Conservation (phyloP, 495 filamentous ascomycete genomes). For the Penicillium coprophilum region DNA sequence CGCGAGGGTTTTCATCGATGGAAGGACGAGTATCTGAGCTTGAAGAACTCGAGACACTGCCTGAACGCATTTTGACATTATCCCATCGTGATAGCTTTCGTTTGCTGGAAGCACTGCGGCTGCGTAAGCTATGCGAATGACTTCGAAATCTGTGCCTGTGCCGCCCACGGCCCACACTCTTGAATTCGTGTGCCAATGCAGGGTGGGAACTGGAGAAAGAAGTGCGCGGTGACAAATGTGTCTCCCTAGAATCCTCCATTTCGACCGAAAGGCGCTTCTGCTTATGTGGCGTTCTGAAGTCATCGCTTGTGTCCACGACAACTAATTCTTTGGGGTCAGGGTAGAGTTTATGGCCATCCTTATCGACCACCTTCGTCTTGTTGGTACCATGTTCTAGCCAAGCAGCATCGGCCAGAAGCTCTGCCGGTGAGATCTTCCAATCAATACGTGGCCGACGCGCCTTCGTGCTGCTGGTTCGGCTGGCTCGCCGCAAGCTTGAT, state of each 20-base stretch:
- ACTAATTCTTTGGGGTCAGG: constrained; percentile 37
- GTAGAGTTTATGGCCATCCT: constrained; percentile 68
- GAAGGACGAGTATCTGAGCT: constrained; percentile 25
- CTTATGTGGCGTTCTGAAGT: constrained; percentile 15
- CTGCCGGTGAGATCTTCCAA: constrained; percentile 74
- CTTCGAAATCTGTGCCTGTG: constrained; percentile 30
- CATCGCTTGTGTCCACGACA: constrained; percentile 19
- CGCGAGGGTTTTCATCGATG: constrained; percentile 16
- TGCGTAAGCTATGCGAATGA: constrained; percentile 27
- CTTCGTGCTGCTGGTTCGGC: constrained; percentile 45
- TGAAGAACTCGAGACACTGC: constrained; percentile 35
- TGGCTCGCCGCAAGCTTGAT: constrained; percentile 37
- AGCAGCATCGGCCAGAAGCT: constrained; percentile 78
- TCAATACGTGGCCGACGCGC: constrained; percentile 67
- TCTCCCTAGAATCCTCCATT: constrained; percentile 17
- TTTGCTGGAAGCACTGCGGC: constrained; percentile 30
- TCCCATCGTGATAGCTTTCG: constrained; percentile 24
- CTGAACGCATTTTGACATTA: constrained; percentile 28
- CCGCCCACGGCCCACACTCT: constrained; percentile 36
- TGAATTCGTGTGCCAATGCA: constrained; percentile 32
- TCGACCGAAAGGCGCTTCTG: constrained; percentile 18
- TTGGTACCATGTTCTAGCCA: constrained; percentile 81
- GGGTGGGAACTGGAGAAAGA: constrained; percentile 35
- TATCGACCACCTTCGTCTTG: constrained; percentile 72
- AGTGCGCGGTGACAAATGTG: constrained; percentile 26